Base-by-base conservation (phyloP, 495 filamentous ascomycete species). In the Copromyces sp. region DNA sequence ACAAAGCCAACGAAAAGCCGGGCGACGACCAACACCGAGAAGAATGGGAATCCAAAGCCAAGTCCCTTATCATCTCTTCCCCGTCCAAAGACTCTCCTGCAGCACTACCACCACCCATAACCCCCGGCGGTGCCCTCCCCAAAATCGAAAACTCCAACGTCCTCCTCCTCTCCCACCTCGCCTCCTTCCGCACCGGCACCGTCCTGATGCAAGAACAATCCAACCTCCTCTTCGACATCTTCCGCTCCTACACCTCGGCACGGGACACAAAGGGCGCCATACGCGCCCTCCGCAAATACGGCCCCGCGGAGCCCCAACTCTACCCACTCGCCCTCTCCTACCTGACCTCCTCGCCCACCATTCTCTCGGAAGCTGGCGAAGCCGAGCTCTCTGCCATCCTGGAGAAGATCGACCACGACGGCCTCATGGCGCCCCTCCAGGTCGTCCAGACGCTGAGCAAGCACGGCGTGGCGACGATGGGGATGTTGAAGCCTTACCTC, bases 291-390 rank as follows among this genome's bases (percentile, higher is more conserved):
- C 87, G 87, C 68, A 96, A 95, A 80, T 99, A 99, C 78, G 96
- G 96, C 0, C 89, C 91, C 0, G 89, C 95, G 70, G 95, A 98
- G 76, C 95, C 96, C 0, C 92, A 96, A 74, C 87, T 99, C 17
- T 99, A 99, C 75, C 89, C 95, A 1, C 94, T 95, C 8, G 95
- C 95, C 0, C 85, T 99, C 41, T 89, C 95, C 0, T 99, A 99
- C 81, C 94, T 98, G 78, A 95, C 94, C 7, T 97, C 93, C 4
- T 92, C 90, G 73, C 87, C 92, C 0, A 84, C 89, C 39, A 90
- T 95, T 40, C 87, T 98, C 2, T 89, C 92, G 69, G 96, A 97
- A 80, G 95, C 93, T 4, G 95, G 95, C 1, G 88, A 89, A 24
- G 92, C 94, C 70, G 92, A 93, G 78, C 85, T 99, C 8, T 87